Conservation (phyloP, 306 rosid genomes). For the Castanea crenata region DNA sequence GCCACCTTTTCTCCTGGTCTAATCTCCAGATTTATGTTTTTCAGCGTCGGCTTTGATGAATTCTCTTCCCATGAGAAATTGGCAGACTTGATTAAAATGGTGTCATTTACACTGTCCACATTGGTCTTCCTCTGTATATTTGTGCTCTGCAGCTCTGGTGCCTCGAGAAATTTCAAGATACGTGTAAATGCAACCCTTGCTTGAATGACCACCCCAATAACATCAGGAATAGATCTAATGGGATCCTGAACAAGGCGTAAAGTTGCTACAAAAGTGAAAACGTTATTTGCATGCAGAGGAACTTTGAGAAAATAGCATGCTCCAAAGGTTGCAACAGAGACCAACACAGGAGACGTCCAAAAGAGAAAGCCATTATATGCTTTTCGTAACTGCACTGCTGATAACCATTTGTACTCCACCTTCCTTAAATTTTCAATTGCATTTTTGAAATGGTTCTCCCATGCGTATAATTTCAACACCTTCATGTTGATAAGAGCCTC, state of each 20-base stretch:
- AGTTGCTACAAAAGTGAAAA: slow-evolving; percentile 85
- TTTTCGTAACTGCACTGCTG: slow-evolving; percentile 60
- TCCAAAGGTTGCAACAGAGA: slow-evolving; percentile 83
- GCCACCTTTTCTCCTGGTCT: slow-evolving; percentile 73
- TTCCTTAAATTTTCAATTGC: slow-evolving; percentile 54
- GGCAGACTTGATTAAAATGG: slow-evolving; percentile 53
- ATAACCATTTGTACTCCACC: slow-evolving; percentile 67
- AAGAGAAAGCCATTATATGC: slow-evolving; percentile 61
- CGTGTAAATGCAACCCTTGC: slow-evolving; percentile 76
- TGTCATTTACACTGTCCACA: slow-evolving; percentile 22
- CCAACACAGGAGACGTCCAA: slow-evolving; percentile 77
- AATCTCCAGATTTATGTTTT: slow-evolving; percentile 55
- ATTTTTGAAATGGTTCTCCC: slow-evolving; percentile 76
- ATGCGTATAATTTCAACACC: slow-evolving; percentile 79
- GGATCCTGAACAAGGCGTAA: slow-evolving; percentile 93
- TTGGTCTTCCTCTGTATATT: slow-evolving; percentile 29
- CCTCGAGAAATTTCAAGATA: slow-evolving; percentile 64
- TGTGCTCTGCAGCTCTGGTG: slow-evolving; percentile 60
- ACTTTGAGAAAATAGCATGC: slow-evolving; percentile 73
- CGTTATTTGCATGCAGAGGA: slow-evolving; percentile 79
- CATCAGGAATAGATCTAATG: slow-evolving; percentile 61
- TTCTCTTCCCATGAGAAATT: slow-evolving; percentile 77
- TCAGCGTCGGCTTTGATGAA: slow-evolving; percentile 50
- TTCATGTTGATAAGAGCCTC: slow-evolving; percentile 89
- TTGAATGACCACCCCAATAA: slow-evolving; percentile 74